phyloP scores from a whole-genome alignment of 495 filamentous ascomycete genomes.

The Sordaria brevicollis region DNA sequence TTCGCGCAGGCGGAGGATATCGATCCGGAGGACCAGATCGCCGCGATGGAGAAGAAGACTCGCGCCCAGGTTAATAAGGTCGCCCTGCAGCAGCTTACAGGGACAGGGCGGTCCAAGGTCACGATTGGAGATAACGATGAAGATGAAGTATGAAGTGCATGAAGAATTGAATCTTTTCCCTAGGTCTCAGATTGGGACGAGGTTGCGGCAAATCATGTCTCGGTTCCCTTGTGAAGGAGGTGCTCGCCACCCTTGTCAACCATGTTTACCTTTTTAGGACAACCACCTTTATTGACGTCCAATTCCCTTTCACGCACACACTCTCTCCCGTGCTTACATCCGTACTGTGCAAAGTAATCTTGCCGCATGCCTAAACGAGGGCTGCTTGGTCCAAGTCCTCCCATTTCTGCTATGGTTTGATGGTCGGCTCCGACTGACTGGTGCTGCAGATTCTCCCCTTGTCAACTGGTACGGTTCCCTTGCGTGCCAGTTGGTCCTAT shows the following conservation, averaged over 20 bases:
- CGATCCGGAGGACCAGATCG: constrained; percentile 91
- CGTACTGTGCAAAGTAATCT: constrained; percentile 16
- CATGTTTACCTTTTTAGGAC: constrained; percentile 8
- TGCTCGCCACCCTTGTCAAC: constrained; percentile 1
- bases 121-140: constrained; percentile 67
- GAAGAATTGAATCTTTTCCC: constrained; percentile 10
- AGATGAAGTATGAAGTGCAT: constrained; percentile 32
- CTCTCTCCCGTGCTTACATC: constrained; percentile 1
- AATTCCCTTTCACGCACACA: constrained; percentile 6
- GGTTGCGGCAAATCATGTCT: constrained; percentile 10
- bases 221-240: constrained; percentile 16
- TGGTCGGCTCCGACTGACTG: background rate
- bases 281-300: constrained; percentile 1
- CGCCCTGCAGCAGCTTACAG: constrained; percentile 75
- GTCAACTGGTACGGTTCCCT: constrained; percentile 20
- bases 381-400: constrained; percentile 1
- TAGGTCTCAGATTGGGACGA: constrained; percentile 6
- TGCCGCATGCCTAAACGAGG: constrained; percentile 13
- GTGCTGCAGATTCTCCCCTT: constrained; percentile 7
- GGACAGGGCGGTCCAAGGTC: constrained; percentile 76
- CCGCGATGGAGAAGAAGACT: constrained; percentile 91
- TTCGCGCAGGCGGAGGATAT: constrained; percentile 76
- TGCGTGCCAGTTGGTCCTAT: constrained; percentile 30
- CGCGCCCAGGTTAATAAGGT: constrained; percentile 79
- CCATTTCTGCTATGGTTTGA: background rate